Evolutionary conservation across 257 asterid genomes (phyloP), one percentile per base, ranked within the genome.

Genomic region (Primulina huaijiensis): DNA sequence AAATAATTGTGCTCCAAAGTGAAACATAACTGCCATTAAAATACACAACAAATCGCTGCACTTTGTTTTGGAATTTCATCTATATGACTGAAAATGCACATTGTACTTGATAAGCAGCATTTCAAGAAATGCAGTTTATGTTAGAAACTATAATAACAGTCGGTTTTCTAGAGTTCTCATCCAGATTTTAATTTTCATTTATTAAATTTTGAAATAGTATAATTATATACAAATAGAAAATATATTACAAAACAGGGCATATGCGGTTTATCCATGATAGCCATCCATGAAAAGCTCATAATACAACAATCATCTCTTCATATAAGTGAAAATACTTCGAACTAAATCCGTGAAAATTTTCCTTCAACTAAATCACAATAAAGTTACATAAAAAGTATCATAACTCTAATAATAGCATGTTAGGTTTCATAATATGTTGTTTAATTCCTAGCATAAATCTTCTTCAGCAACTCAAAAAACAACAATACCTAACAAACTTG

Each of bases 91-190:
- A 63, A 37, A 23, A 29, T 27, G 35, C 40, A 59, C 11, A 50
- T 19, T 11, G 57, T 37, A 35, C 21, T 35, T 65, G 56, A 67
- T 30, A 63, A 7, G 60, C 21, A 71, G 57, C 29, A 17, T 40
- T 31, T 30, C 27, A 34, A 27, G 33, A 67, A n/a, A 73, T 37
- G 46, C 9, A 10, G 62, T 60, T 16, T 14, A 34, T 64, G 16
- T 67, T 34, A 29, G 58, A 20, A 75, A 64, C 23, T 12, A 68
- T 21, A 21, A 56, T 20, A 50, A 16, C 5, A 50, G 57, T 50
- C 21, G 5, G 57, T 50, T 50, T 12, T 14, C 20, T 17, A 50
- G 57, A 50, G 21, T 50, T 40, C 4, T 40, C 3, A 10, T 2
- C 14, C 50, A 40, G 5, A 40, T 40, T 40, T 40, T 40, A 40